Conservation (phyloP, 768 basidiomycete genomes). For the Lentinula detonsa region DNA sequence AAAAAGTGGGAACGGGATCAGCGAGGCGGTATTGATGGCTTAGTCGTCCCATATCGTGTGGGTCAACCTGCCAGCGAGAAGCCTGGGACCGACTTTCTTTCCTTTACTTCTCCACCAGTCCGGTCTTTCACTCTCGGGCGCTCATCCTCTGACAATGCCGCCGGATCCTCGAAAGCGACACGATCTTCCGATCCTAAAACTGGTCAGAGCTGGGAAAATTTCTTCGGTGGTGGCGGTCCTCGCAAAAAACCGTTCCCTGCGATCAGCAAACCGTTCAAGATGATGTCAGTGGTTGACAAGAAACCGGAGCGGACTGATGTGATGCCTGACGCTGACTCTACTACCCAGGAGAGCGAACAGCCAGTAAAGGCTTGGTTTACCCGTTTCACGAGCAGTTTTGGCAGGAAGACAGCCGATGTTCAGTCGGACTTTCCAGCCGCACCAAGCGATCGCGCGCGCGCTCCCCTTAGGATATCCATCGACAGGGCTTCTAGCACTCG, state of each 20-base stretch:
- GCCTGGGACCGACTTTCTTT: constrained; percentile 24
- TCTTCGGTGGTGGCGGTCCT: constrained; percentile 25
- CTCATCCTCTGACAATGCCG: constrained; percentile 17
- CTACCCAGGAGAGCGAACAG: constrained; percentile 8
- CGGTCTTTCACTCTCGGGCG: constrained; percentile 27
- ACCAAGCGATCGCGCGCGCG: constrained; percentile 17
- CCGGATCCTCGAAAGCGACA: not conserved
- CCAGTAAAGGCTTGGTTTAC: constrained; percentile 21
- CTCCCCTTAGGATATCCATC: constrained; percentile 38
- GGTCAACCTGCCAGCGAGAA: constrained; percentile 13
- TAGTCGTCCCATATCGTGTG: constrained; percentile 29
- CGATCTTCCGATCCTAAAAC: constrained; percentile 19
- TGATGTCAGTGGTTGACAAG: constrained; percentile 34
- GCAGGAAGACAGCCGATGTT: constrained; percentile 15
- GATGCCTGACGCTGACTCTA: constrained; percentile 9
- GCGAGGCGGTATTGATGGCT: constrained; percentile 39
- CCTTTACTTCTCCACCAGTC: constrained; percentile 43
- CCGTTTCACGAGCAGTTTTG: constrained; percentile 18
- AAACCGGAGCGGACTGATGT: constrained; percentile 12
- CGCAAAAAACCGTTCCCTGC: constrained; percentile 15
- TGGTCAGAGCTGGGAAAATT: constrained; percentile 39
- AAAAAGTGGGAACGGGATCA: constrained; percentile 48
- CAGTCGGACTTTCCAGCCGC: constrained; percentile 7
- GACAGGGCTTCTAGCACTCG: constrained; percentile 28
- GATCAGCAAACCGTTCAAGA: constrained; percentile 29